A percentile compares a stretch with the other conserved stretches of the same genome.
phyloP scores from a whole-genome alignment of 257 asterid species.

The Knoxia roxburghii region DNA sequence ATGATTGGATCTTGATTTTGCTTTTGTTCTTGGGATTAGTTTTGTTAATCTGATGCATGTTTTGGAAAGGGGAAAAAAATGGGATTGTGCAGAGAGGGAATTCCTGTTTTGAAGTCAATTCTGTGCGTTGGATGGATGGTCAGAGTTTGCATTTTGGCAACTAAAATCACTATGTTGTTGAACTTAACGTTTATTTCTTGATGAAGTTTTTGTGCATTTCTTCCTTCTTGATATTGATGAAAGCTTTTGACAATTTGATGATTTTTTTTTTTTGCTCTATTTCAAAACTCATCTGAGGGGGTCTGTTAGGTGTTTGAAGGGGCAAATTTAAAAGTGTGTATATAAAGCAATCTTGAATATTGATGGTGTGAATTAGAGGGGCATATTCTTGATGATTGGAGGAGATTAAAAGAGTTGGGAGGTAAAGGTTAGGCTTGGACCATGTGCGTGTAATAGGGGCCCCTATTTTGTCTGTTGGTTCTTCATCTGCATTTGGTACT shows the following conservation, averaged over 20 bases:
- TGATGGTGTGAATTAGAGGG: neutral
- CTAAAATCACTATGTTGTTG: no score
- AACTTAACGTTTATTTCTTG: no score
- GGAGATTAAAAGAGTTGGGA: neutral
- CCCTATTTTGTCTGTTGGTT: neutral
- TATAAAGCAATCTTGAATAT: neutral
- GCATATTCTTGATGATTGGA: neutral
- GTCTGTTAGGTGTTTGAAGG: neutral
- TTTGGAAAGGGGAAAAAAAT: no score
- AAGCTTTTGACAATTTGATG: neutral
- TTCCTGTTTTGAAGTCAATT: neutral
- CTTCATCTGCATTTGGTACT: neutral
- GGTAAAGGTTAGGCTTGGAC: neutral
- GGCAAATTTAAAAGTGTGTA: neutral
- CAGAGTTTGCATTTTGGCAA: conserved; percentile 6
- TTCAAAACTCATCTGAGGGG: neutral
- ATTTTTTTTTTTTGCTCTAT: neutral
- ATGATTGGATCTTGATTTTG: conserved; percentile 8
- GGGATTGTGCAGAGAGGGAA: neutral
- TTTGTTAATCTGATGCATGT: neutral
- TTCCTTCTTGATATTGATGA: neutral
- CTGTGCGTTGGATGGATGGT: neutral
- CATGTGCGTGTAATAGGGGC: neutral
- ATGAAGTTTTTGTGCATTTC: neutral
- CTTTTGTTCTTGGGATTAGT: neutral